Conservation (phyloP, 129 eudicot genomes). For the Artemisia argyi region DNA sequence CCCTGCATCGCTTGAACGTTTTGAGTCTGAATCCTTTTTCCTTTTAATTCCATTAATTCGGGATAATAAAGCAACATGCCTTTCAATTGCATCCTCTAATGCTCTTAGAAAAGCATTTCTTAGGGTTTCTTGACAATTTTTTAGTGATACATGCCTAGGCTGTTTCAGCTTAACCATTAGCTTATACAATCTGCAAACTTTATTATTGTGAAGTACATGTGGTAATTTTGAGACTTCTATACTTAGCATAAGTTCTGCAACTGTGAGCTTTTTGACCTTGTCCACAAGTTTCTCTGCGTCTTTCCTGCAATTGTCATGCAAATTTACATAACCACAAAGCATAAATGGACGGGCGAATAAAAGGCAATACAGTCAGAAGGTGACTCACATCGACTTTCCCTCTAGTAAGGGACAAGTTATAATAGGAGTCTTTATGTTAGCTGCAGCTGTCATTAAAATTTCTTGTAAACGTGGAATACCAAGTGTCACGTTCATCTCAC, state of each 20-base stretch:
- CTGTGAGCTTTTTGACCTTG: conserved; percentile 57
- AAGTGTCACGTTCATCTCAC: conserved; percentile 97
- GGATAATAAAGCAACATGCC: conserved; percentile 54
- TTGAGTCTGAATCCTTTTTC: conserved; percentile 19
- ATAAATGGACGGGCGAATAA: neutral
- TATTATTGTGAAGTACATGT: conserved; percentile 29
- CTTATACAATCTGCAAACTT: conserved; percentile 54
- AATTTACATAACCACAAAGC: neutral
- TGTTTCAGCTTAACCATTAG: conserved; percentile 61
- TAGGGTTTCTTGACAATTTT: conserved; percentile 55
- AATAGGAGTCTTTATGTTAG: conserved; percentile 81
- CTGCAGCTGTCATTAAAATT: conserved; percentile 86
- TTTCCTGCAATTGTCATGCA: conserved; percentile 46
- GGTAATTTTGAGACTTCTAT: conserved; percentile 67
- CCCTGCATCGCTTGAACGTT: conserved; percentile 29
- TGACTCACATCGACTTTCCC: conserved; percentile 60
- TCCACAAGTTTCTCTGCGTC: conserved; percentile 76
- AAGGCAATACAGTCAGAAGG: neutral
- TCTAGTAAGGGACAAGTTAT: conserved; percentile 82
- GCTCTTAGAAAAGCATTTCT: conserved; percentile 45
- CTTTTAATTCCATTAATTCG: conserved; percentile 67
- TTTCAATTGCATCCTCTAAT: conserved; percentile 77
- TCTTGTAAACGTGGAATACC: conserved; percentile 99
- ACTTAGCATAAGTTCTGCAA: conserved; percentile 78
- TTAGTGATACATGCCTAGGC: conserved; percentile 52